Percentiles rank a stretch among this genome's conserved stretches.
Conservation (phyloP, 768 basidiomycete genomes). For the Leucogyrophana mollusca region DNA sequence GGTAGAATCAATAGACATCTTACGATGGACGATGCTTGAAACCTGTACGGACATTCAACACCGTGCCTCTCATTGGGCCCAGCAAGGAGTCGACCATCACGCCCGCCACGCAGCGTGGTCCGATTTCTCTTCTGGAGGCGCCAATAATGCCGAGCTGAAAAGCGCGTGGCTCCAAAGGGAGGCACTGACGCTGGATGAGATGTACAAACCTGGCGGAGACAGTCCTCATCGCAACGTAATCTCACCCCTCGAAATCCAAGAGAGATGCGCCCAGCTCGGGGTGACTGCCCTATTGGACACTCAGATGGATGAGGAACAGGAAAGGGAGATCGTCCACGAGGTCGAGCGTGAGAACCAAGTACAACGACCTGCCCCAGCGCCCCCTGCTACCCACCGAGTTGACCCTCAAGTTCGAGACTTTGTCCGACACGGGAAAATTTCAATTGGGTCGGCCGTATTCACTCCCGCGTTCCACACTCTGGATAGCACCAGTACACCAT, state of each 20-base stretch:
- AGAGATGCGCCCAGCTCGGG: slow-evolving; percentile 28
- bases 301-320: slow-evolving; percentile 45
- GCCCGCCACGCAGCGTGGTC: slow-evolving; percentile 17
- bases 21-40: slow-evolving; percentile 44
- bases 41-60: slow-evolving; percentile 43
- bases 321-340: slow-evolving; percentile 43
- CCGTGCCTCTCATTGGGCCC: slow-evolving; percentile 39
- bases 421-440: slow-evolving; percentile 26
- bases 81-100: slow-evolving; percentile 30
- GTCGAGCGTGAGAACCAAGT: slow-evolving; percentile 36
- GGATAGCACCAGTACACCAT: slow-evolving; percentile 4
- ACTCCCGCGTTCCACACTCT: slow-evolving; percentile 12
- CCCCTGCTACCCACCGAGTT: slow-evolving; percentile 25
- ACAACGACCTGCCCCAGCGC: slow-evolving; percentile 27
- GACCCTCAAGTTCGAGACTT: slow-evolving; percentile 24
- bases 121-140: slow-evolving; percentile 2
- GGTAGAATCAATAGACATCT: slow-evolving; percentile 29
- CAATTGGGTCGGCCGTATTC: slow-evolving; percentile 16
- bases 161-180: slow-evolving; percentile 40
- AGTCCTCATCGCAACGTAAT: no score
- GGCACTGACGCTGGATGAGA: slow-evolving; percentile 34
- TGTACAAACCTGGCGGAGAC: slow-evolving; percentile 22
- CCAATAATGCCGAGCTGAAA: not conserved
- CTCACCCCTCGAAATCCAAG: slow-evolving; percentile 21
- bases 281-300: slow-evolving; percentile 15